phyloP scores from a whole-genome alignment of 257 asterid genomes.

The Perilla frutescens region DNA sequence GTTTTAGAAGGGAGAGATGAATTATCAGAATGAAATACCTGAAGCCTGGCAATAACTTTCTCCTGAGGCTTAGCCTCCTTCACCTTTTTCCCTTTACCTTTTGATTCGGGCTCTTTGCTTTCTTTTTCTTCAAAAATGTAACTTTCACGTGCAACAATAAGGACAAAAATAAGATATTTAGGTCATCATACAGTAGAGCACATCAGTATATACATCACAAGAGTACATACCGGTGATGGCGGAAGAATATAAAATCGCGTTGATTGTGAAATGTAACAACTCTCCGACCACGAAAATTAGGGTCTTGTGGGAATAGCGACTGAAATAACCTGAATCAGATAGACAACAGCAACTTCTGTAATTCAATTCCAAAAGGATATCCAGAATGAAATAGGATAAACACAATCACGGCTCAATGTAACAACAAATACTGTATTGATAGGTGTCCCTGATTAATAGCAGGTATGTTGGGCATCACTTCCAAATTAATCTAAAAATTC shows the following conservation, averaged over 20 bases:
- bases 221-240: slow-evolving; percentile 77
- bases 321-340: slow-evolving; percentile 64
- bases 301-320: slow-evolving; percentile 92
- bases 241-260: slow-evolving; percentile 93
- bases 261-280: slow-evolving; percentile 97
- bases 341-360: slow-evolving; percentile 18
- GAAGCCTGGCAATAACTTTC: slow-evolving; percentile 83
- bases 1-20: slow-evolving; percentile 13
- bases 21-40: slow-evolving; percentile 60
- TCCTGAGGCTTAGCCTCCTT: slow-evolving; percentile 40
- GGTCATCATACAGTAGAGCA: slow-evolving; percentile 1
- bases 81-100: slow-evolving; percentile 50
- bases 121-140: slow-evolving; percentile 83
- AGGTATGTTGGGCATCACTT: not conserved
- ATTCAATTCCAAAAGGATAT: not conserved
- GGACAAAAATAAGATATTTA: slow-evolving; percentile 16
- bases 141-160: slow-evolving; percentile 46
- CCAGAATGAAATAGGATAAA: no score
- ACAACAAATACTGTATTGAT: no score
- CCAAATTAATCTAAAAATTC: not conserved
- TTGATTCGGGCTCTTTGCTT: slow-evolving; percentile 55
- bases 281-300: slow-evolving; percentile 86
- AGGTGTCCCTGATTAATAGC: no score
- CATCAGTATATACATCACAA: slow-evolving; percentile 3
- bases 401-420: no score